Evolutionary conservation across 345 rosid species (phyloP).

Genomic region (Balakata baccata): DNA sequence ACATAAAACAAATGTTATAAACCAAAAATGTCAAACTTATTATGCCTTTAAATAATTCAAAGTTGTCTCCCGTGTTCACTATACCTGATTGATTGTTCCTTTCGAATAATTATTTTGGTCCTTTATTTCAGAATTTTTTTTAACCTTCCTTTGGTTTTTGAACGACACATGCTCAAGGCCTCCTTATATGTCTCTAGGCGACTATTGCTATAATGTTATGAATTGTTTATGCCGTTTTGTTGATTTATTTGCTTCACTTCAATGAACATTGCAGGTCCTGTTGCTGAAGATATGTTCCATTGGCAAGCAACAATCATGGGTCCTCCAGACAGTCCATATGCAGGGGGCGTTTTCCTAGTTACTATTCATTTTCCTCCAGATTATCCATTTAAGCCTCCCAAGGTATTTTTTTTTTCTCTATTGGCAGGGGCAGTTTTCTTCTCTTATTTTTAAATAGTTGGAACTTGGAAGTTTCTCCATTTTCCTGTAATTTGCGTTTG

Average conservation of each 20-base stretch:
- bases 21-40: neutral
- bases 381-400: slow-evolving; percentile 35
- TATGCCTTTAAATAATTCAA: neutral
- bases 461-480: neutral
- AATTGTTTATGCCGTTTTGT: neutral
- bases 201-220: neutral
- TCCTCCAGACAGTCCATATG: slow-evolving; percentile 35
- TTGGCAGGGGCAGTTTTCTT: neutral
- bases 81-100: neutral
- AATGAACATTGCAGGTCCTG: slow-evolving; percentile 24
- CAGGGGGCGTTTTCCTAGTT: slow-evolving; percentile 33
- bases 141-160: neutral
- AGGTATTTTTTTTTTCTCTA: slow-evolving; percentile 10
- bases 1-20: neutral
- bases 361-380: slow-evolving; percentile 36
- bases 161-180: neutral
- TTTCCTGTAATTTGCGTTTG: neutral
- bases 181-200: neutral
- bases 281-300: slow-evolving; percentile 36
- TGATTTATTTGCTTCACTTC: neutral
- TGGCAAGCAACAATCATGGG: slow-evolving; percentile 39
- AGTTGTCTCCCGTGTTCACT: neutral
- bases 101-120: neutral
- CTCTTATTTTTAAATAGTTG: neutral
- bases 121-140: neutral